Conservation (phyloP, 306 rosid genomes). For the Datisca glomerata region DNA sequence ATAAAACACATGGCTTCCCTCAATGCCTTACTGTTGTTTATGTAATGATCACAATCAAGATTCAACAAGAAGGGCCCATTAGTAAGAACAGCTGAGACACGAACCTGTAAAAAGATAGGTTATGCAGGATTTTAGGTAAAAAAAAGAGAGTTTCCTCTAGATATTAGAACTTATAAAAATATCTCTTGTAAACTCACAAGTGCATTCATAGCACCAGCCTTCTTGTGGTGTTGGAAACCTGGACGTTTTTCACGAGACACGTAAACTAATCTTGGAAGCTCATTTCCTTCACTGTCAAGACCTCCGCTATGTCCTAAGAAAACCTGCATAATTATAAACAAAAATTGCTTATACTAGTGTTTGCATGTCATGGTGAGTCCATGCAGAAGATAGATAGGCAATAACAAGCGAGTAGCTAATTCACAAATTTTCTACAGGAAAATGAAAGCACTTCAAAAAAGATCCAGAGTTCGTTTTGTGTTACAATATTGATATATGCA, state of each 20-base stretch:
- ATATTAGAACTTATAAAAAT: background rate
- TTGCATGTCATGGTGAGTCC: background rate
- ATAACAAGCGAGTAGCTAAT: no score
- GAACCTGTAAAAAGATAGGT: slow-evolving; percentile 52
- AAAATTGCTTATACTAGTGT: background rate
- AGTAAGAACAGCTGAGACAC: slow-evolving; percentile 95
- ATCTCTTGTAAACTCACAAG: slow-evolving; percentile 80
- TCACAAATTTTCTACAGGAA: no score
- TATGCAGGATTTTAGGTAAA: background rate
- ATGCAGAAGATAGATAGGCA: no score
- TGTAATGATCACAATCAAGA: slow-evolving; percentile 99
- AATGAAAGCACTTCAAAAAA: no score
- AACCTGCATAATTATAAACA: slow-evolving; percentile 38
- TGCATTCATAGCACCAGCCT: slow-evolving; percentile 99
- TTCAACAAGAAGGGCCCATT: slow-evolving; percentile 95
- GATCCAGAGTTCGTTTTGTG: no score
- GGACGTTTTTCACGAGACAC: slow-evolving; percentile 99
- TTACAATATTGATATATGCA: no score
- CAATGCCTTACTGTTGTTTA: slow-evolving; percentile 95
- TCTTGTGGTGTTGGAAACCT: slow-evolving; percentile 98
- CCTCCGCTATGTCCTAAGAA: slow-evolving; percentile 99
- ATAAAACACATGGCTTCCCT: slow-evolving; percentile 98
- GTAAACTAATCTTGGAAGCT: slow-evolving; percentile 86
- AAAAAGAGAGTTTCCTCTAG: slow-evolving; percentile 1
- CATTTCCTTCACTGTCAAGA: slow-evolving; percentile 82